Evolutionary conservation across 768 basidiomycete genomes (phyloP), one percentile per base, ranked within the genome.

Genomic region (Leccinum aurantiacum): DNA sequence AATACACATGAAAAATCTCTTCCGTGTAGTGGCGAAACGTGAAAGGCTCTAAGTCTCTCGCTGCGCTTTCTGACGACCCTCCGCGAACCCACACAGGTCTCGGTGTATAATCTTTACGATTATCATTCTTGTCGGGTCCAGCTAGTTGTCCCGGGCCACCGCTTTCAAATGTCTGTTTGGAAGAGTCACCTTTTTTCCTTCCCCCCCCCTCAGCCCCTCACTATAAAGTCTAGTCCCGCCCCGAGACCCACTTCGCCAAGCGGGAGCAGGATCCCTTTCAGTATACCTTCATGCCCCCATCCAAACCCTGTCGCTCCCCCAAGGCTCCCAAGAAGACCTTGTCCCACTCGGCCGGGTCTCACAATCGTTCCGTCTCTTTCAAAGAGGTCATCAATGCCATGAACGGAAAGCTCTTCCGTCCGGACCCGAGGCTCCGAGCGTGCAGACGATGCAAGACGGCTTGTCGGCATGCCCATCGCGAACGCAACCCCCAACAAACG

Each of bases 351-450:
- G 24, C 70, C 24, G 63, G 58, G 4, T 61, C 54, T 38, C 62
- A 37, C 10, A 70, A 76, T 22, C 75, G 76, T 22, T 65, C 77
- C 7, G 79, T 88, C 11, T 70, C 82, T 1, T 87, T 88, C 70
- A 76, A 78, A 53, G 83, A 85, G 37, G 85, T 88, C 53, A 71
- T 84, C 48, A 68, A 68, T 49, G 80, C 81, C 67, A 86, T 88
- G 83, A 77, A 81, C 46, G 86, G 86, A 5, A 75, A 78, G 5
- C 75, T 88, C 19, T 88, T 88, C 64, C 83, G 80, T 2, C 60
- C 69, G 5, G 77, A 81, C 31, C 58, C 68, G 24, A 24, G 24
- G 24, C 37, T 69, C 63, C 54, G 74, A 65, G 65, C 76, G 66
- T 55, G 74, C 59, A 37, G 70, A 71, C 13, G 74, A 75, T 29